Evolutionary conservation across 768 basidiomycete genomes (phyloP).

Genomic region (Mycena albidolilacea): DNA sequence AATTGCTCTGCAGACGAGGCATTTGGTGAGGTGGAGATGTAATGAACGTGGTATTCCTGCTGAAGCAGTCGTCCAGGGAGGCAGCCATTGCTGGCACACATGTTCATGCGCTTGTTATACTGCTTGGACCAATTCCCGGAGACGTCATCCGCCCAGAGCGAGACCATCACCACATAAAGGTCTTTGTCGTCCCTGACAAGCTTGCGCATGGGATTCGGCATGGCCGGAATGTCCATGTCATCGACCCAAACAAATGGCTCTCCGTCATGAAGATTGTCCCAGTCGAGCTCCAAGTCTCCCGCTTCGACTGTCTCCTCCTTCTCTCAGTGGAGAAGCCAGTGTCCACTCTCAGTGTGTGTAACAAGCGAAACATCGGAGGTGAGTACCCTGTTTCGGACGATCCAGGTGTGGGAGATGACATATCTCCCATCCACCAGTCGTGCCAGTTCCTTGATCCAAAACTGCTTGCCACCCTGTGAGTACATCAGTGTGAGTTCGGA

Average conservation of each 20-base stretch:
- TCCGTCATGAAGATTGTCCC: not conserved
- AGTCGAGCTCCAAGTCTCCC: not conserved
- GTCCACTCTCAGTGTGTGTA: not conserved
- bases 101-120: too few relatives aligned
- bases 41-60: too few relatives aligned
- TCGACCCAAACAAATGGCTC: not conserved
- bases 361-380: not conserved
- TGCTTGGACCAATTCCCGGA: too few relatives aligned
- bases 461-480: constrained; percentile 14
- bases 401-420: too few relatives aligned
- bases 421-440: too few relatives aligned
- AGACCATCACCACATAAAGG: not conserved
- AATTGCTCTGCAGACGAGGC: constrained; percentile 1
- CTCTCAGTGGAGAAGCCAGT: not conserved
- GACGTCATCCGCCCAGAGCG: too few relatives aligned
- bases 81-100: too few relatives aligned
- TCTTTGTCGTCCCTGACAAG: not conserved
- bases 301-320: not conserved
- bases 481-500: constrained; percentile 35
- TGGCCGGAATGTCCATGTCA: not conserved
- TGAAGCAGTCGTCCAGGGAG: too few relatives aligned
- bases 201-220: not conserved
- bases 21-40: not conserved
- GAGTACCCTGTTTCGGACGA: not conserved
- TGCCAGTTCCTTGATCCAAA: too few relatives aligned